Evolutionary conservation across 495 filamentous ascomycete species (phyloP).

Genomic region (Xylaria curta): DNA sequence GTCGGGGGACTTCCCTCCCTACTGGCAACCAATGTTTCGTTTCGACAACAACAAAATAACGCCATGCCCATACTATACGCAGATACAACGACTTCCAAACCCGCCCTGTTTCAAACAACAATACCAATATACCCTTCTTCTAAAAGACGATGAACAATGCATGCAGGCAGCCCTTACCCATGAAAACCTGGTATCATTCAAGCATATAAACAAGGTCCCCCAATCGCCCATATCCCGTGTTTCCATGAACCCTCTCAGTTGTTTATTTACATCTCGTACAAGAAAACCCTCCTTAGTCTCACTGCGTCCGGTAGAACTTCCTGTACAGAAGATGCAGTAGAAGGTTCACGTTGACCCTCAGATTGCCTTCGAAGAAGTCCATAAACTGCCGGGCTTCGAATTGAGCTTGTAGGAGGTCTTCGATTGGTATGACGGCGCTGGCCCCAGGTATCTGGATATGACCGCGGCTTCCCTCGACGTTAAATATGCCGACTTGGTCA

Average conservation of each 20-base stretch:
- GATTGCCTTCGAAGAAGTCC: conserved; percentile 86
- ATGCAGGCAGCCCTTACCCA: conserved; percentile 15
- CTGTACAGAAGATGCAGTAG: conserved; percentile 95
- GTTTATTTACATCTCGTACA: neutral
- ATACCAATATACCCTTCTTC: conserved; percentile 7
- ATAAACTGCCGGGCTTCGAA: conserved; percentile 96
- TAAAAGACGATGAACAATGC: conserved; percentile 17
- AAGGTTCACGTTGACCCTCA: conserved; percentile 92
- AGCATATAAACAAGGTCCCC: conserved; percentile 28
- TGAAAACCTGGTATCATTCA: conserved; percentile 28
- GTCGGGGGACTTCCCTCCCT: neutral
- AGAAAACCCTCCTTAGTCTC: conserved; percentile 39
- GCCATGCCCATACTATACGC: conserved; percentile 6
- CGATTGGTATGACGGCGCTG: conserved; percentile 85
- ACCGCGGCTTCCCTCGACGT: conserved; percentile 86
- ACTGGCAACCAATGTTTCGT: conserved; percentile 1
- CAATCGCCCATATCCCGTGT: conserved; percentile 18
- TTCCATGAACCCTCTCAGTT: conserved; percentile 1
- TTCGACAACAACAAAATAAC: neutral
- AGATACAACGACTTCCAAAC: conserved; percentile 11
- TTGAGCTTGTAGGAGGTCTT: conserved; percentile 94
- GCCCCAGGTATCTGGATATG: conserved; percentile 97
- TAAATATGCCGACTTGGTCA: conserved; percentile 94
- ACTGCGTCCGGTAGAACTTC: conserved; percentile 92
- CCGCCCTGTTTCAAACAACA: neutral